Base-by-base conservation (phyloP, 305 asterid genomes). In the Solanum chacoense region DNA sequence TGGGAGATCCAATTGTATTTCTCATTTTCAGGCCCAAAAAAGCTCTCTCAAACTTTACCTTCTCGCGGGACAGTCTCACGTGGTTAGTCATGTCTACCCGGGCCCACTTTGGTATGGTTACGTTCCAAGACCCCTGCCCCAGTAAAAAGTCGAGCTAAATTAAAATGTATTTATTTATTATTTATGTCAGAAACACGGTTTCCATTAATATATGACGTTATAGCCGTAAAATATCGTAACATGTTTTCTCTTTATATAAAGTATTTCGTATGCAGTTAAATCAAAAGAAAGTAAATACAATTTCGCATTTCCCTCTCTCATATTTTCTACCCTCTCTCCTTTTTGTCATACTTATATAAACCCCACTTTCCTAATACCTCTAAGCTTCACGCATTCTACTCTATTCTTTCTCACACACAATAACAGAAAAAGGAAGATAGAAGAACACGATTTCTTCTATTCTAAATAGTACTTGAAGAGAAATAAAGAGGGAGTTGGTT, bases 31-130 rank as follows among this genome's bases (percentile, higher is more conserved):
- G 86, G 83, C 83, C 90, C 88, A 73, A 88, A n/a, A 24, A 35
- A 55, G 50, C 88, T 85, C 69, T 80, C 89, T 79, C 88, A 89
- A 87, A 77, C 74, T 72, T 72, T 37, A 50, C 75, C 84, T 79
- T 92, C 90, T 90, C 87, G 92, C 75, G 88, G 83, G 94, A 94
- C 98, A 95, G 81, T 89, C 93, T 93, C 98, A 93, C 94, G 95
- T 94, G 98, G 93, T 89, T 87, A 81, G 94, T 92, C 96, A 92
- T 91, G 91, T 92, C 93, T 38, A 3, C 4, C 0, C 11, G 89
- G 89, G 92, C 92, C 92, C 69, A 29, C 85, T 90, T 80, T 90
- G 93, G 91, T 88, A 90, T 90, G 94, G 93, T 89, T 50, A 16
- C 65, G 65, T 7, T 55, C 67, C 67, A 7, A 18, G 94, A 91